Base-by-base conservation (phyloP, 148 eudicot genomes). In the Pharnaceum exiguum region DNA sequence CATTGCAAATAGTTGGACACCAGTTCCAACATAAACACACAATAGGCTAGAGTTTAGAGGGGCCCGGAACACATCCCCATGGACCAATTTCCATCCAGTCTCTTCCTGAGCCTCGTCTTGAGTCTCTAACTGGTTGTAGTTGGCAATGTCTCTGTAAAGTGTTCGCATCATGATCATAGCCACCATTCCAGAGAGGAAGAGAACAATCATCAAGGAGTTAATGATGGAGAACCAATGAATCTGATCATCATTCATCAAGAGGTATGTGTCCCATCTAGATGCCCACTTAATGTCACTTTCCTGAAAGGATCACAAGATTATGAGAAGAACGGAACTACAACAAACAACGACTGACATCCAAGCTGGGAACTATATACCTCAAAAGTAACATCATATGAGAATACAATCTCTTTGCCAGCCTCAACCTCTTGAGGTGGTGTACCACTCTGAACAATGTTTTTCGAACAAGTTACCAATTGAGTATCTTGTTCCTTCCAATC, bases 111-210 rank as follows among this genome's bases (percentile, higher is more conserved):
- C 78, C 65, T 77, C 82, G 49, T 77, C 82, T 48, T 78, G 82
- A 48, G 76, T 66, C 37, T 78, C 82, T 44, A 78, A 50, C 65
- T 78, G 82, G 51, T 78, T 78, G 52, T 78, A 78, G 65, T 70
- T 73, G 55, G 82, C 75, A 27, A 78, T 78, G 57, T 78, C 82
- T 44, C 75, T 53, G 72, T 78, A 78, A 11, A 78, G 82, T 42
- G 82, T 78, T 44, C 82, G 71, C 82, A 78, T 73, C 78, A 78
- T 78, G 70, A 78, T 73, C 82, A 78, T 78, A 66, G 82, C 82
- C 46, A 78, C 79, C 79, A 78, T 74, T 44, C 76, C 79, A 33
- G 79, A 78, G 24, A 78, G 71, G 71, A 78, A 78, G 17, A 78
- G 76, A 1, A 75, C 73, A 37, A 75, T 75, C 76, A 78, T 71